Conservation (phyloP, 2,329 filamentous ascomycete genomes). For the Parasarocladium wereldwijsianum region DNA sequence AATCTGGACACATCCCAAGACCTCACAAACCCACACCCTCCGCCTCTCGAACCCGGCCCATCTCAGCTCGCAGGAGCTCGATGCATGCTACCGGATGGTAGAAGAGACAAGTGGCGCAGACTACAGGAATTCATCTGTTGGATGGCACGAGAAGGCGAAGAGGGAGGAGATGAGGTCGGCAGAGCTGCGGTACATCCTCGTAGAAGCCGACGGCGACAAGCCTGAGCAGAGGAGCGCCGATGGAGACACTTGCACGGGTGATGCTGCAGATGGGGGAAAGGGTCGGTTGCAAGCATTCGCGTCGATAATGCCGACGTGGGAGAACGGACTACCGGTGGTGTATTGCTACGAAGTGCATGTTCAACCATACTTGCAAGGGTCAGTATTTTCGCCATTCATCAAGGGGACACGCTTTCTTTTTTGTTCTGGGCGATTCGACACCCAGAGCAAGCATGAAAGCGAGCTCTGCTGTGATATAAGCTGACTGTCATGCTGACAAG, state of each 20-base stretch:
- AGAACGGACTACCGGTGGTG: constrained; percentile 49
- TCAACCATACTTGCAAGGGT: constrained; percentile 37
- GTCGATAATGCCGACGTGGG: constrained; percentile 59
- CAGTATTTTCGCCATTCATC: constrained; percentile 12
- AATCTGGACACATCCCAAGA: constrained; percentile 36
- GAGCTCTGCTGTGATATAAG: too few species aligned
- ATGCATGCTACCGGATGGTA: constrained; percentile 41
- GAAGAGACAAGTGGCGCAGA: constrained; percentile 47
- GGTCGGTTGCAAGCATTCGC: constrained; percentile 35
- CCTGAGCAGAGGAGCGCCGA: not conserved
- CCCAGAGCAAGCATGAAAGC: too few species aligned
- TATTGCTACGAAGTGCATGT: constrained; percentile 75
- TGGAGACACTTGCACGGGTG: too few species aligned
- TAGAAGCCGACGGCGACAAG: constrained; percentile 21
- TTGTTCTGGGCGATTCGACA: too few species aligned
- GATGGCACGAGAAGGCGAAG: constrained; percentile 51
- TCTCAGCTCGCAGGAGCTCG: constrained; percentile 29
- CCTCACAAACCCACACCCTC: constrained; percentile 24
- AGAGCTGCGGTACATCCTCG: constrained; percentile 54
- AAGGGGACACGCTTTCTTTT: too few species aligned
- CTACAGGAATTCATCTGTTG: constrained; percentile 46
- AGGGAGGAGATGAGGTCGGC: constrained; percentile 50
- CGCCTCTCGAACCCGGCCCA: constrained; percentile 22
- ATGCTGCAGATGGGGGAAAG: not conserved
- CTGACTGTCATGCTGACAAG: constrained; percentile 5